Base-by-base conservation (phyloP, 2,329 filamentous ascomycete species). In the Cercospora brassicicola region DNA sequence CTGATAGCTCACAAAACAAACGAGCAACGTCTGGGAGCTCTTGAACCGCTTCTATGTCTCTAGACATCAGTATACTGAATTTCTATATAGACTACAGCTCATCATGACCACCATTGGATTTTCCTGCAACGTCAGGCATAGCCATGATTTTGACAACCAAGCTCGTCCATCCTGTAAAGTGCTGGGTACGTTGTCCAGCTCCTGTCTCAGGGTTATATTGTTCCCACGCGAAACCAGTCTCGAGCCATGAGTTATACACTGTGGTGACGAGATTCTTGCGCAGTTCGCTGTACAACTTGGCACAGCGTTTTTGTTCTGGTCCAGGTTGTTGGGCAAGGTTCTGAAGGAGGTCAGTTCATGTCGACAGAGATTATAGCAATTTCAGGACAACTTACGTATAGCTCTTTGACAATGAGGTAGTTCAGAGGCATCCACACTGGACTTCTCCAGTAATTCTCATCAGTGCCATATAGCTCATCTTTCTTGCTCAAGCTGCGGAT, bases 151-250 rank as follows among this genome's bases (percentile, higher is more conserved):
- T 97, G 56, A 98, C 94, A 59, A 98, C 92, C 80, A 98, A 83
- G 79, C 93, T 97, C n/a, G 95, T 99, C 95, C 95, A 99, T 61
- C 95, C 95, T 0, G 95, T 97, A 79, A 99, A 99, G 80, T 98
- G 94, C 84, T 97, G 93, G 4, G 94, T 98, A 51, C 95, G 87
- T 84, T 98, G 94, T n/a, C 95, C 95, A 63, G 87, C 87, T 56
- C 95, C 95, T 3, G 92, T 96, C 75, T 97, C 93, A 0, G 94
- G 93, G 78, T 96, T 92, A 80, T 98, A 99, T 82, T 99, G 95
- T 81, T 99, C 95, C 94, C 94, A 99, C 0, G 94, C 95, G 78
- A 98, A 98, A 18, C 94, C 94, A 0, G 95, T 98, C 77, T 92
- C 88, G 77, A 90, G 84, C 94, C 94, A 99, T 78, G 89, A 90